phyloP scores from a whole-genome alignment of 1,139 yeast species.

The Geotrichum carabidarum region DNA sequence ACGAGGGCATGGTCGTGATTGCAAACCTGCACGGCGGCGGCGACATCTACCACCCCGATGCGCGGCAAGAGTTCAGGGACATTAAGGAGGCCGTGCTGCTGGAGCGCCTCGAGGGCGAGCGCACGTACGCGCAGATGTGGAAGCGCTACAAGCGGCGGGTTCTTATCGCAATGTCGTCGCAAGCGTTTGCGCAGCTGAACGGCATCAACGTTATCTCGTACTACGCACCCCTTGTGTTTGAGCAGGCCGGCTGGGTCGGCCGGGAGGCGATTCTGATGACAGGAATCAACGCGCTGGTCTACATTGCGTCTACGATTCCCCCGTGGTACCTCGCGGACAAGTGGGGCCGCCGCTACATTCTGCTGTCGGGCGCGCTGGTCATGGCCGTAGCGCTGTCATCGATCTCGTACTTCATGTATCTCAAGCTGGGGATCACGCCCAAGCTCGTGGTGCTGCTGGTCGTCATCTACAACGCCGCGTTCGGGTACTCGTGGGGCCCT shows the following conservation, averaged over 20 bases:
- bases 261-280: constrained; percentile 86
- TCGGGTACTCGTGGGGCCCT: constrained; percentile 89
- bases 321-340: constrained; percentile 88
- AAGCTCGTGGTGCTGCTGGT: constrained; percentile 69
- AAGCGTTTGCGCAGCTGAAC: constrained; percentile 85
- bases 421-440: constrained; percentile 61
- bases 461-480: constrained; percentile 73
- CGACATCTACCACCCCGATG: constrained; percentile 48
- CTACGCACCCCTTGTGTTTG: constrained; percentile 90
- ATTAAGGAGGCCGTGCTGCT: constrained; percentile 77
- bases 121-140: constrained; percentile 67
- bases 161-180: constrained; percentile 86
- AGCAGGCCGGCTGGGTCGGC: constrained; percentile 92
- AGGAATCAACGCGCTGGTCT: constrained; percentile 77
- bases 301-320: constrained; percentile 70
- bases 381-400: constrained; percentile 69
- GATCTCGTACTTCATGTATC: constrained; percentile 62
- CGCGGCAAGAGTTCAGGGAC: constrained; percentile 65
- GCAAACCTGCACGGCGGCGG: constrained; percentile 75
- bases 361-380: constrained; percentile 67
- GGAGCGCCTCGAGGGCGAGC: constrained; percentile 72
- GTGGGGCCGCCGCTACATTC: constrained; percentile 85
- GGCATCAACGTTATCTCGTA: constrained; percentile 91
- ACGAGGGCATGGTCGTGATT: constrained; percentile 78
- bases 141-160: constrained; percentile 65